Base-by-base conservation (phyloP, 140 eudicot genomes). In the Oenanthe javanica region DNA sequence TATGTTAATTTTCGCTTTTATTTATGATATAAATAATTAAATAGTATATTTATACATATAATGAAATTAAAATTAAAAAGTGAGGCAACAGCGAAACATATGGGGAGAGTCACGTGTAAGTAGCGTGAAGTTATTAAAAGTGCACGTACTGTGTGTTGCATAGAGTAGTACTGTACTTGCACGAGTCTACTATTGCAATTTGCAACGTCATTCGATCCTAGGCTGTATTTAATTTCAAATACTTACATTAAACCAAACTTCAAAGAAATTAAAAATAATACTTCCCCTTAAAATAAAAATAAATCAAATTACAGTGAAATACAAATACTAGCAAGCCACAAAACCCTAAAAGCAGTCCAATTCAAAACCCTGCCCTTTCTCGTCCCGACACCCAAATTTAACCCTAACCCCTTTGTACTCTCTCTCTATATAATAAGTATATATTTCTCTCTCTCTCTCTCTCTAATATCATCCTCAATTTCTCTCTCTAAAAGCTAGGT, bases 321-420 rank as follows among this genome's bases (percentile, higher is more conserved):
- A 36, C 77, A 51, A 51, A 4, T 51, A 3, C 52, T 13, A 63
- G 57, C 0, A 36, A 36, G 40, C 83, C 82, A 55, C 86, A 82
- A 85, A 82, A 82, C 88, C 88, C 88, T 85, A 85, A 59, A 61
- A 14, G 36, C 38, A 23, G 71, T 69, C 51, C 71, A 43, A 85
- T 82, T 79, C 76, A 83, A 86, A 86, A 82, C 89, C 89, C 85
- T 78, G 71, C 57, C 73, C 67, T 12, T 78, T 31, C 57, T 78
- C 25, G 46, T 78, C 72, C 79, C 6, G 81, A 75, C 81, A 78
- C 77, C 57, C 42, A 85, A 51, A 55, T 48, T 78, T 69, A 73
- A 74, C 45, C 85, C 55, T 21, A 77, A 57, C 83, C 69, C 71
- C 45, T 64, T 16, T 71, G 6, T 5, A 49, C 43, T 76, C 71